A percentile compares a stretch with the other conserved stretches of the same genome.
Evolutionary conservation across 495 filamentous ascomycete genomes (phyloP).

Genomic region (Aspergillus nidulans): DNA sequence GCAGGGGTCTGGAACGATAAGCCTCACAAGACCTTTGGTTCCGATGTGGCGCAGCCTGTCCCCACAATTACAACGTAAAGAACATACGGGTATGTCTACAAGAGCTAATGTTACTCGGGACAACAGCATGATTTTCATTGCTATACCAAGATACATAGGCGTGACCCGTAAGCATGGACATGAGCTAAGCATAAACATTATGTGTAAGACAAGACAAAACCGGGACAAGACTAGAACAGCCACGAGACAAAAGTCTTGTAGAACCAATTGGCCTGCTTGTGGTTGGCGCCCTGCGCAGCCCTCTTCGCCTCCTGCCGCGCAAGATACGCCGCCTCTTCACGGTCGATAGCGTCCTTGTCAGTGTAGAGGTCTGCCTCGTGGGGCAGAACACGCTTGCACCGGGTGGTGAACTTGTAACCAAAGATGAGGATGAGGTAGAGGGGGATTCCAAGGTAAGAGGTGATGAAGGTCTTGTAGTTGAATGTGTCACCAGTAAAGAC

Average conservation of each 20-base stretch:
- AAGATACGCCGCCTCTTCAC: conserved; percentile 67
- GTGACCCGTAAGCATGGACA: too few relatives aligned
- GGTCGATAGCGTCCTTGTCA: conserved; percentile 70
- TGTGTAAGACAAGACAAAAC: not conserved
- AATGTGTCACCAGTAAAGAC: conserved; percentile 57
- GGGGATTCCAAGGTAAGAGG: conserved; percentile 76
- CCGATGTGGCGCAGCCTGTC: too few relatives aligned
- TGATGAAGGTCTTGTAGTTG: conserved; percentile 73
- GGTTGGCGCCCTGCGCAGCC: conserved; percentile 41
- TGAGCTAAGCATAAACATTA: not conserved
- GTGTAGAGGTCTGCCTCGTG: conserved; percentile 61
- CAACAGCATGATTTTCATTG: not conserved
- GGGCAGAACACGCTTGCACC: conserved; percentile 50
- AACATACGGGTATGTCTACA: too few relatives aligned
- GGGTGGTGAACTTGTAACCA: conserved; percentile 61
- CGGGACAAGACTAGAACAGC: conserved; percentile 51
- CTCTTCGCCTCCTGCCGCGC: conserved; percentile 32
- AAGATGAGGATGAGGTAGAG: conserved; percentile 68
- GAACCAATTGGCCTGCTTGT: conserved; percentile 43
- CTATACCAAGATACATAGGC: not conserved
- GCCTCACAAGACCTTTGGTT: too few relatives aligned
- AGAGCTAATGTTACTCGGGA: not conserved
- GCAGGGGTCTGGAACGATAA: too few relatives aligned
- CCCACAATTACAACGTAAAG: too few relatives aligned
- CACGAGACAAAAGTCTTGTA: conserved; percentile 62